These are phyloP conservation scores for Fusarium chlamydosporum DNA, from an alignment of 2,329 filamentous ascomycete genomes.

Conservation along the genomic window DNA sequence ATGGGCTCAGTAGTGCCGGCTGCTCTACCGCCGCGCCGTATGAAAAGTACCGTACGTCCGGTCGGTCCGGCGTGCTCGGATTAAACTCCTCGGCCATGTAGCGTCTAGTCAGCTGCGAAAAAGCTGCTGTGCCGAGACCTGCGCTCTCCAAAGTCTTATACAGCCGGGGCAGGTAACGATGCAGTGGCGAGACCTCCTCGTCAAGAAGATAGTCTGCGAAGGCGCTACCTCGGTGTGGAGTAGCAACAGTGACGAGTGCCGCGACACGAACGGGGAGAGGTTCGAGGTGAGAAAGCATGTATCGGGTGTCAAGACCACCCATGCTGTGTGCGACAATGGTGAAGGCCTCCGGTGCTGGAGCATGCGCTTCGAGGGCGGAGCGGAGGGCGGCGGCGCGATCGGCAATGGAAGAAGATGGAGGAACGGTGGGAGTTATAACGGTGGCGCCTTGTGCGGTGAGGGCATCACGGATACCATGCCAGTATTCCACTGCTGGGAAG, in stretches of 20 bases:
- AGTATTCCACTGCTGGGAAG: slow-evolving; percentile 72
- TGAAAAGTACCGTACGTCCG: slow-evolving; percentile 71
- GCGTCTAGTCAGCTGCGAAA: slow-evolving; percentile 70
- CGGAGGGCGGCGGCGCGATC: slow-evolving; percentile 71
- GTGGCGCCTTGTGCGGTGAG: slow-evolving; percentile 66
- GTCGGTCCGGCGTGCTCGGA: slow-evolving; percentile 66
- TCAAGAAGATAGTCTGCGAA: slow-evolving; percentile 69
- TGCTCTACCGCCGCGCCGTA: slow-evolving; percentile 68
- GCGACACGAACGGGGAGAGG: slow-evolving; percentile 63
- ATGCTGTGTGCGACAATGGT: slow-evolving; percentile 82
- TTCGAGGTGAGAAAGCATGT: slow-evolving; percentile 72
- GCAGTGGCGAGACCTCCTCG: slow-evolving; percentile 56
- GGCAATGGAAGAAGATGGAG: slow-evolving; percentile 72
- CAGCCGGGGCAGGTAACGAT: slow-evolving; percentile 66
- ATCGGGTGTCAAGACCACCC: slow-evolving; percentile 75
- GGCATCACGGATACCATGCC: slow-evolving; percentile 74
- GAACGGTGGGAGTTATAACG: slow-evolving; percentile 73
- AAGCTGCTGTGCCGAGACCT: slow-evolving; percentile 71
- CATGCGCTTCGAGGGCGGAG: slow-evolving; percentile 63
- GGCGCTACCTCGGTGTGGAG: slow-evolving; percentile 68
- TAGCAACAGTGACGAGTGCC: slow-evolving; percentile 68
- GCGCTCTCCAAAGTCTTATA: slow-evolving; percentile 66
- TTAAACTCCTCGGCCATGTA: slow-evolving; percentile 74
- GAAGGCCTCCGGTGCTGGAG: slow-evolving; percentile 65
- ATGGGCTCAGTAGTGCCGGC: slow-evolving; percentile 74